A percentile compares a stretch with the other conserved stretches of the same genome.
Evolutionary conservation across 179 eudicot species (phyloP).

Genomic region (Sideroxylon spinosum): DNA sequence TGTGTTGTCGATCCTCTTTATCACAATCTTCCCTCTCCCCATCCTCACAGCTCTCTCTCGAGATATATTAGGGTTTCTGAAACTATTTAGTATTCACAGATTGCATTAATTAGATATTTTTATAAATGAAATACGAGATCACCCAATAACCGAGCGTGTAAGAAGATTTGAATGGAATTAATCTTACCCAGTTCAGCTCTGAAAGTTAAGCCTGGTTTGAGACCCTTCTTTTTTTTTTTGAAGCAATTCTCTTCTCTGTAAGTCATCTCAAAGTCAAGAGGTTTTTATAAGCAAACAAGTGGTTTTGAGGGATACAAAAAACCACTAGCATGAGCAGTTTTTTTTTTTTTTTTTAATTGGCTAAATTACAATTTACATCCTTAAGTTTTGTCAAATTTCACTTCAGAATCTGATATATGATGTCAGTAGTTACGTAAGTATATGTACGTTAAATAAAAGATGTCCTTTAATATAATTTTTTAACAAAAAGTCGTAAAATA

Average conservation of each 20-base stretch:
- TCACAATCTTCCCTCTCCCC: conserved; percentile 45
- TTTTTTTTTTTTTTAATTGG: no score
- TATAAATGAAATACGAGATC: no score
- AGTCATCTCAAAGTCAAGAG: neutral
- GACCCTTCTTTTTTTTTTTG: neutral
- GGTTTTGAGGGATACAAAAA: neutral
- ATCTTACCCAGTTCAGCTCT: neutral
- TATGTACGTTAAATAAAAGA: no score
- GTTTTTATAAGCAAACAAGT: neutral
- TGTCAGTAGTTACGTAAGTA: no score
- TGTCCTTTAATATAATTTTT: no score
- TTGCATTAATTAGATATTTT: conserved; percentile 15
- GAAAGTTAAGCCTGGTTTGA: neutral
- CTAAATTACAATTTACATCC: no score
- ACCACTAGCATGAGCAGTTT: neutral
- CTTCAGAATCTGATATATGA: no score
- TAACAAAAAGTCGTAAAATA: no score
- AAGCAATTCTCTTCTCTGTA: neutral
- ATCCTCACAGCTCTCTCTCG: neutral
- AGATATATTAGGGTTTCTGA: conserved; percentile 20
- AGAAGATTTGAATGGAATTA: neutral
- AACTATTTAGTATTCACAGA: no score
- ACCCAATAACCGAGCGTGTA: neutral
- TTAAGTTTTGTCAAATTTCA: no score
- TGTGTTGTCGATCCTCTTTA: conserved; percentile 34